These are phyloP conservation scores for Panaeolus papilionaceus DNA, from an alignment of 768 basidiomycete genomes.

Conservation along the genomic window DNA sequence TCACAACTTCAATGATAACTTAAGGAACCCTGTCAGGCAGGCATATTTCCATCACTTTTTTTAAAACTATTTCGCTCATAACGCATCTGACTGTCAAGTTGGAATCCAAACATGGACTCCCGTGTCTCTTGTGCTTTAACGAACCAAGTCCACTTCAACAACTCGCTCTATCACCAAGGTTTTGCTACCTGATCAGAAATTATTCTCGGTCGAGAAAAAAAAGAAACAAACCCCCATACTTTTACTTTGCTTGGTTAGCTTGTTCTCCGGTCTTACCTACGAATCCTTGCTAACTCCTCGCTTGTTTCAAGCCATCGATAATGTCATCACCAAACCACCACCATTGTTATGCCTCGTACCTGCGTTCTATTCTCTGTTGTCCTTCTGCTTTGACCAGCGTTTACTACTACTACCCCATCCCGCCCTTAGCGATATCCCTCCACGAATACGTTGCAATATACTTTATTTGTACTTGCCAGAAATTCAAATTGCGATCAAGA, in stretches of 20 bases:
- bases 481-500: background rate
- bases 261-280: background rate
- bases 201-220: background rate
- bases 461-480: background rate
- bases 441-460: background rate
- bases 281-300: background rate
- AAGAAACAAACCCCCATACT: background rate
- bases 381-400: background rate
- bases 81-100: background rate
- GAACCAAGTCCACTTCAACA: slow-evolving; percentile 9
- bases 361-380: background rate
- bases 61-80: background rate
- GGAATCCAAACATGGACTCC: slow-evolving; percentile 1
- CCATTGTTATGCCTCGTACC: background rate
- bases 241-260: slow-evolving; percentile 3
- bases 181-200: slow-evolving; percentile 2
- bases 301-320: background rate
- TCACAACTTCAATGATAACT: slow-evolving; percentile 16
- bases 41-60: slow-evolving; percentile 13
- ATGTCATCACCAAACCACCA: background rate
- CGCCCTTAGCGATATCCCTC: background rate
- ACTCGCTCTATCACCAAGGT: slow-evolving; percentile 1
- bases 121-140: slow-evolving; percentile 10
- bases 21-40: slow-evolving; percentile 13
- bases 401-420: background rate